Base-by-base conservation (phyloP, 1,139 yeast genomes). In the Diutina catenulata region DNA sequence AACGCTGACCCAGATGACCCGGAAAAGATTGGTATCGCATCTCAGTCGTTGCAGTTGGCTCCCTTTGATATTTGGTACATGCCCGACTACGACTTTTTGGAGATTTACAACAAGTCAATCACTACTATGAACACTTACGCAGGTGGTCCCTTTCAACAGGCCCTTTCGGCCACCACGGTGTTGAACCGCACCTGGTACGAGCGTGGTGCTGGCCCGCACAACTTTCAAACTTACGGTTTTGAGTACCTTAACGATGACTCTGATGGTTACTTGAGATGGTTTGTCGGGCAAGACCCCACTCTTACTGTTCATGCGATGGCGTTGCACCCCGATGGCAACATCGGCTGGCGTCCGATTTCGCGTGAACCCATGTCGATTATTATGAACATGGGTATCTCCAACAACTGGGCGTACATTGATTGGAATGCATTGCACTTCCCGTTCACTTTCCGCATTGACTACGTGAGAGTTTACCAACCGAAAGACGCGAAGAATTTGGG, bases 101-200 rank as follows among this genome's bases (percentile, higher is more conserved):
- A 76, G 49, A 60, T 84, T 40, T 60, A 76, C 55, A 82, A 84
- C 56, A 47, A 48, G 24, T 57, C 78, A 1, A 63, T 76, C 25
- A 79, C 94, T 1, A 58, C 72, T 15, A 77, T 83, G 80, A 83
- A 83, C 55, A 63, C 79, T 0, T 83, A 80, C 60, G 64, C 80
- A 31, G 95, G 95, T 44, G 93, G 94, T 33, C 88, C 91, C 1
- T 73, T 70, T 59, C 94, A 84, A 59, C 91, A 84, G 57, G 94
- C 94, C 37, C 65, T 84, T 16, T 79, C 91, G 7, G 93, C 77
- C 1, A 72, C 77, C 15, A 70, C 93, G 0, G 74, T 80, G 3
- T 63, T 83, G 42, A 83, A 81, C 55, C 62, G 68, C 5, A 41
- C 51, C 4, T 55, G 59, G 59, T 56, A 55, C 41, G 55, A 54